Conservation (phyloP, 2,329 filamentous ascomycete species). For the Colletotrichum sp. region DNA sequence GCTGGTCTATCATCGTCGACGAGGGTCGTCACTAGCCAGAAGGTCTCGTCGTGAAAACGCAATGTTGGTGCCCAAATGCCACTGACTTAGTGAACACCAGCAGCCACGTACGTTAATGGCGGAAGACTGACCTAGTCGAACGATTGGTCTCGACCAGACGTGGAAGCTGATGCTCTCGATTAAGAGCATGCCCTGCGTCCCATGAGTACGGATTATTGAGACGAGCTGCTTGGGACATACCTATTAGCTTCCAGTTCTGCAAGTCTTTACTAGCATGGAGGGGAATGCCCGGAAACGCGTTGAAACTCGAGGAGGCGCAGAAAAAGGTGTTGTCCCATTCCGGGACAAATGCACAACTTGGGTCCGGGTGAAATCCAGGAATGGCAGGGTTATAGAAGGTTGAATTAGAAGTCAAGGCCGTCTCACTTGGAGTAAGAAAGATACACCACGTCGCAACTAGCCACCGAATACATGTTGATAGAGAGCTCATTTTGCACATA, state of each 20-base stretch:
- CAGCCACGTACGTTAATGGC: background rate
- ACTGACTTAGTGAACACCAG: slow-evolving; percentile 27
- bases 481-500: background rate
- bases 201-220: background rate
- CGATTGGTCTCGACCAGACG: slow-evolving; percentile 24
- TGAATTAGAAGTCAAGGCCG: slow-evolving; percentile 20
- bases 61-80: slow-evolving; percentile 55
- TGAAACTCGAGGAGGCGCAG: slow-evolving; percentile 57
- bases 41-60: slow-evolving; percentile 43
- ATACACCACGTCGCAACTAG: background rate
- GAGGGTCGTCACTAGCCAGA: slow-evolving; percentile 31
- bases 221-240: background rate
- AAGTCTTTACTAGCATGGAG: slow-evolving; percentile 58
- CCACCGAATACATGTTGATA: background rate
- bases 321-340: slow-evolving; percentile 49
- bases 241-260: slow-evolving; percentile 48
- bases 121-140: background rate
- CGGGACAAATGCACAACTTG: slow-evolving; percentile 44
- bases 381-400: slow-evolving; percentile 48
- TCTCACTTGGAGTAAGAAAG: background rate
- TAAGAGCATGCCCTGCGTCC: slow-evolving; percentile 41
- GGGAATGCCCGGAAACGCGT: slow-evolving; percentile 56
- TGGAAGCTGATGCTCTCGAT: slow-evolving; percentile 45
- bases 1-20: background rate
- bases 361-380: slow-evolving; percentile 55